Conservation (phyloP, 129 eudicot genomes). For the carrot (Daucus carota) region DH1_v3.0 NC_030385.2:42536001-42536500, state of each 20-base stretch:
- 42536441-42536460: too few relatives aligned
- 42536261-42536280: background rate
- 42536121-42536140: background rate
- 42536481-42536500: background rate
- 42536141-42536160: background rate
- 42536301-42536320: background rate
- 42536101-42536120: background rate
- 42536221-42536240: background rate
- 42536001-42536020: background rate
- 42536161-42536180: background rate
- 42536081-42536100: background rate
- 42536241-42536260: background rate
- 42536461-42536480: background rate
- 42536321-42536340: background rate
- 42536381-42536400: background rate
- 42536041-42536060: background rate
- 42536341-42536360: background rate
- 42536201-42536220: background rate
- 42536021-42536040: background rate
- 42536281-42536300: background rate
- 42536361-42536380: slow-evolving; percentile 3
- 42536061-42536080: background rate
- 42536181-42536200: background rate
- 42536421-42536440: background rate
- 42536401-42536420: background rate